A percentile compares a stretch with the other conserved stretches of the same genome.
Evolutionary conservation across 768 basidiomycete species (phyloP).

Genomic region (Dioszegia hungarica): DNA sequence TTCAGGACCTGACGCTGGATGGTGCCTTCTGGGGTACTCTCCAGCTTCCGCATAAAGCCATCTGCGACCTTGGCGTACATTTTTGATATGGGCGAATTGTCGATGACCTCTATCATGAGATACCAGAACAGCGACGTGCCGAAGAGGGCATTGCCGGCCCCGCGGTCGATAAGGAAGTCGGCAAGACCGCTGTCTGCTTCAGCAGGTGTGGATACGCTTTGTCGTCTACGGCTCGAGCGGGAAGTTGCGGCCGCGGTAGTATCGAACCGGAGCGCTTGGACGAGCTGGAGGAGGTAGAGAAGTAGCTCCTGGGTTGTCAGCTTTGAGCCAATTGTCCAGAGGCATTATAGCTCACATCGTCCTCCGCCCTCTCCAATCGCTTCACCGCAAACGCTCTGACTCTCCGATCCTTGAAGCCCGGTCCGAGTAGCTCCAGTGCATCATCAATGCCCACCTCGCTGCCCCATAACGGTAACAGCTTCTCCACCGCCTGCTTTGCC

Average conservation of each 20-base stretch:
- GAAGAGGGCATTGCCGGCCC: slow-evolving; percentile 73
- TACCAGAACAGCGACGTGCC: slow-evolving; percentile 97
- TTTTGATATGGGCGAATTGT: slow-evolving; percentile 70
- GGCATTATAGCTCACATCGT: slow-evolving; percentile 62
- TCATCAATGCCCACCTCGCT: slow-evolving; percentile 96
- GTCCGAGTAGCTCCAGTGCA: slow-evolving; percentile 88
- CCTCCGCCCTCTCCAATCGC: slow-evolving; percentile 84
- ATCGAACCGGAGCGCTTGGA: slow-evolving; percentile 97
- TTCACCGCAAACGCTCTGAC: slow-evolving; percentile 91
- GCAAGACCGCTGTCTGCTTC: slow-evolving; percentile 90
- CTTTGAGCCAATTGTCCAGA: neutral
- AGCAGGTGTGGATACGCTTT: slow-evolving; percentile 52
- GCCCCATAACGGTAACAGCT: slow-evolving; percentile 82
- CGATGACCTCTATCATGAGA: slow-evolving; percentile 86
- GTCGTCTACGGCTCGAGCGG: slow-evolving; percentile 13
- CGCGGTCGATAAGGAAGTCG: slow-evolving; percentile 82
- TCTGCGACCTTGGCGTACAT: slow-evolving; percentile 90
- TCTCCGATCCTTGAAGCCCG: slow-evolving; percentile 62
- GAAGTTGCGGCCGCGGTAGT: neutral
- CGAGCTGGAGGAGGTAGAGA: slow-evolving; percentile 87
- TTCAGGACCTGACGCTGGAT: slow-evolving; percentile 81
- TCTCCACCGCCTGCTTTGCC: slow-evolving; percentile 96
- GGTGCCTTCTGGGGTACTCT: slow-evolving; percentile 65
- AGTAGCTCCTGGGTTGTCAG: slow-evolving; percentile 66
- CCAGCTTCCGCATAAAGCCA: slow-evolving; percentile 80